phyloP scores from a whole-genome alignment of 176 grass and related monocot genomes.

The Elaeis guineensis region DNA sequence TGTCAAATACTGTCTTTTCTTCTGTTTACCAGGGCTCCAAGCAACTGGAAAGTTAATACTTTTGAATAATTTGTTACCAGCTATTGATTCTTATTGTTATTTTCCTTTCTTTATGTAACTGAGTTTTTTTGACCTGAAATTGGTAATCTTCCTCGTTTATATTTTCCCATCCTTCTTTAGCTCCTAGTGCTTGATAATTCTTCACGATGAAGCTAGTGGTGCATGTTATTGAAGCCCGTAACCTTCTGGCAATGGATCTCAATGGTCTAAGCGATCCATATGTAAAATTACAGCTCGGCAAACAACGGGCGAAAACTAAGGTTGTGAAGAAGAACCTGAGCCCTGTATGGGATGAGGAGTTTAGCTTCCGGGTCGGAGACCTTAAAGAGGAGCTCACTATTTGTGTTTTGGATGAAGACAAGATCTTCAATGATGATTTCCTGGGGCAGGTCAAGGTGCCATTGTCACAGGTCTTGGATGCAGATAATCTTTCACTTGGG shows the following conservation, averaged over 20 bases:
- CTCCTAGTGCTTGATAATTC: constrained; percentile 6
- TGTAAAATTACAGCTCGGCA: constrained; percentile 60
- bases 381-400: constrained; percentile 63
- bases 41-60: too few species aligned
- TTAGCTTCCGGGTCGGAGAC: constrained; percentile 66
- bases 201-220: constrained; percentile 65
- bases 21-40: too few species aligned
- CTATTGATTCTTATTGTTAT: too few species aligned
- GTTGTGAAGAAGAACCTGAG: constrained; percentile 38
- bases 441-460: constrained; percentile 80
- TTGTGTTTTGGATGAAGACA: constrained; percentile 67
- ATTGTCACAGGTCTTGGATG: constrained; percentile 57
- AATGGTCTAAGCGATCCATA: constrained; percentile 57
- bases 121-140: too few species aligned
- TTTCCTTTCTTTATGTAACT: too few species aligned
- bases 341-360: constrained; percentile 85
- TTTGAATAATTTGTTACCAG: too few species aligned
- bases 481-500: constrained; percentile 53
- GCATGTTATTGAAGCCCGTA: constrained; percentile 55
- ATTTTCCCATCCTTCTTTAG: neutral
- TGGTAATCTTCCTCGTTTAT: neutral
- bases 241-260: constrained; percentile 49
- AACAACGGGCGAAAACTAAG: constrained; percentile 62
- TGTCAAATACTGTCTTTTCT: too few species aligned
- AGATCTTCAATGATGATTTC: constrained; percentile 78